Base-by-base conservation (phyloP, 2,329 filamentous ascomycete species). In the Xylariaceae sp. region DNA sequence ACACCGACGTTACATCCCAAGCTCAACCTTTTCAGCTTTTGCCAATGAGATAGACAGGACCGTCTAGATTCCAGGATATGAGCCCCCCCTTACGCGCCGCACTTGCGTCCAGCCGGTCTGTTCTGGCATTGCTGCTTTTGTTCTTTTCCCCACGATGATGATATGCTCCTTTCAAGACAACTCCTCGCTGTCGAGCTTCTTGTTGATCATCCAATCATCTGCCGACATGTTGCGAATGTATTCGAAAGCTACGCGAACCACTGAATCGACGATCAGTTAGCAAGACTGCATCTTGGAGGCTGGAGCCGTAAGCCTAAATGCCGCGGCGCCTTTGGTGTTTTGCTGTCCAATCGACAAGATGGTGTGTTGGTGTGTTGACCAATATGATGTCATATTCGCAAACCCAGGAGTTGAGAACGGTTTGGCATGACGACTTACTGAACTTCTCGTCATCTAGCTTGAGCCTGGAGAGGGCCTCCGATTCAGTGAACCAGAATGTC, bases 381-480 rank as follows among this genome's bases (percentile, higher is more conserved):
- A 40, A 44, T 53, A 43, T 37, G 21, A 41, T 22, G 39, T 26
- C 21, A 18, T 22, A 43, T 40, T 34, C 21, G n/a, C n/a, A 12
- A 42, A 30, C 41, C 16, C 26, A 8, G 16, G 41, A 16, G 6
- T 18, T 34, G 16, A 7, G 34, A 26, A 21, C 36, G 30, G 15
- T 44, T 21, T 49, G 26, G 46, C 13, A 39, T 45, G 37, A 47
- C 15, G 18, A 57, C 65, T 67, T 56, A 67, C 65, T 67, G 55
- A 61, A 68, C 40, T 63, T 64, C 57, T 68, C 65, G 39, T 68
- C 65, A 41, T 67, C 62, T 32, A 68, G 55, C 53, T 66, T 68
- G 34, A 68, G 63, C 16, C 16, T 60, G 21, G 56, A 37, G 8
- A 65, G 49, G 13, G 65, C 65, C 21, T 66, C 64, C 16, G 10